Percentiles rank a stretch among this genome's conserved stretches.
Evolutionary conservation across 2,329 filamentous ascomycete species (phyloP).

Genomic region (Beauveria pseudobassiana): DNA sequence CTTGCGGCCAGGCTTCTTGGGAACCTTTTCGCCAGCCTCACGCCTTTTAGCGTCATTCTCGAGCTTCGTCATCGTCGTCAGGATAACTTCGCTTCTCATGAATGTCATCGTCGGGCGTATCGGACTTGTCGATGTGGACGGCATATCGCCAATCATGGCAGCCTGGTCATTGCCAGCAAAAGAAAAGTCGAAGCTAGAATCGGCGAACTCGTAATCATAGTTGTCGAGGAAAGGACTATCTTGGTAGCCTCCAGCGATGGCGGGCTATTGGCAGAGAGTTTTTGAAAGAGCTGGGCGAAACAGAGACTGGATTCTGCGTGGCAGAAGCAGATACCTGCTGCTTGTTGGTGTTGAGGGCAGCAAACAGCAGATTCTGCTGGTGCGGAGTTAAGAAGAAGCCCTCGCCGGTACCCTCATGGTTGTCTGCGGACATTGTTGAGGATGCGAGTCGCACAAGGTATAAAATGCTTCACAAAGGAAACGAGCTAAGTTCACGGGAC

Average conservation of each 20-base stretch:
- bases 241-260: constrained; percentile 41
- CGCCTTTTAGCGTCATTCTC: constrained; percentile 58
- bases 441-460: neutral
- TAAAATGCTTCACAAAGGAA: neutral
- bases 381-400: constrained; percentile 66
- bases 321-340: constrained; percentile 24
- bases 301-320: constrained; percentile 30
- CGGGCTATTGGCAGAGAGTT: constrained; percentile 36
- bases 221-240: constrained; percentile 75
- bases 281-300: constrained; percentile 43
- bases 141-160: constrained; percentile 70
- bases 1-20: constrained; percentile 95
- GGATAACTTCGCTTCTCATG: constrained; percentile 67
- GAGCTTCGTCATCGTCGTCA: constrained; percentile 49
- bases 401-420: constrained; percentile 29
- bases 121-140: constrained; percentile 47
- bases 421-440: constrained; percentile 39
- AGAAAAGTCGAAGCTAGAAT: constrained; percentile 66
- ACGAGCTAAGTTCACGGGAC: neutral
- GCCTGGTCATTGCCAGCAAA: constrained; percentile 43
- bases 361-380: constrained; percentile 69
- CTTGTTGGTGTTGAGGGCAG: constrained; percentile 67
- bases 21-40: constrained; percentile 74
- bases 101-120: constrained; percentile 47
- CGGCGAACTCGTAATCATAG: constrained; percentile 72